These are phyloP conservation scores for Mycena leptocephala DNA, from an alignment of 768 basidiomycete species.

Conservation along the genomic window DNA sequence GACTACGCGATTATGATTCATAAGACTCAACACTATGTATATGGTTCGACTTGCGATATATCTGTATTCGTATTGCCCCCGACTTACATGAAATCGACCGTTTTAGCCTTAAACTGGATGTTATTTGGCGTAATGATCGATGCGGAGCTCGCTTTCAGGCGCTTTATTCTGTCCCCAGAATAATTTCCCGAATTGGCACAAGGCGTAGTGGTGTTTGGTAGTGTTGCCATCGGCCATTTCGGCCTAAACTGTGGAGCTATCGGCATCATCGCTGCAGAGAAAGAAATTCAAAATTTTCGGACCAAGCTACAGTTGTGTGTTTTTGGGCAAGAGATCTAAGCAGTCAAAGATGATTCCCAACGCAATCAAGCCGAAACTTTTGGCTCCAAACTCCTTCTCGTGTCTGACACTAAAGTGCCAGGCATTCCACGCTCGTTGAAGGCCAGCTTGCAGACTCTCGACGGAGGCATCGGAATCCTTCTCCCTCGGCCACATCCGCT, in stretches of 20 bases:
- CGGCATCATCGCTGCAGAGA: too few species aligned
- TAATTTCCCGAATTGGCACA: not conserved
- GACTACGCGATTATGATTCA: not conserved
- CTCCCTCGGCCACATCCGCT: conserved; percentile 48
- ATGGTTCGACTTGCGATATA: not conserved
- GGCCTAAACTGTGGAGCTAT: too few species aligned
- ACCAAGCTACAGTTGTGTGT: not conserved
- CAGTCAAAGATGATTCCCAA: conserved; percentile 74
- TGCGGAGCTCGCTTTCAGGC: too few species aligned
- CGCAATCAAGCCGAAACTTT: conserved; percentile 81
- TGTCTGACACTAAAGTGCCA: conserved; percentile 72
- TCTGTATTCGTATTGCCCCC: too few species aligned
- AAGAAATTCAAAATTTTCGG: not conserved
- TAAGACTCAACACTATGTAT: not conserved
- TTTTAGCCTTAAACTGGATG: too few species aligned
- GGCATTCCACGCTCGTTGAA: conserved; percentile 75
- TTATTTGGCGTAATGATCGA: too few species aligned
- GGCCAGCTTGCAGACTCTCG: conserved; percentile 52
- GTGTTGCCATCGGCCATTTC: not conserved
- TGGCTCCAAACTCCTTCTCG: conserved; percentile 61
- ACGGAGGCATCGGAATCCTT: conserved; percentile 43
- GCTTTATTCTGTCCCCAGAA: too few species aligned
- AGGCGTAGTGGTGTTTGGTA: not conserved
- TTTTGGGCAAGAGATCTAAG: conserved; percentile 57
- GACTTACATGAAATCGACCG: too few species aligned